phyloP scores from a whole-genome alignment of 352 stramenopile genomes.

The Phytopythium vexans region DNA sequence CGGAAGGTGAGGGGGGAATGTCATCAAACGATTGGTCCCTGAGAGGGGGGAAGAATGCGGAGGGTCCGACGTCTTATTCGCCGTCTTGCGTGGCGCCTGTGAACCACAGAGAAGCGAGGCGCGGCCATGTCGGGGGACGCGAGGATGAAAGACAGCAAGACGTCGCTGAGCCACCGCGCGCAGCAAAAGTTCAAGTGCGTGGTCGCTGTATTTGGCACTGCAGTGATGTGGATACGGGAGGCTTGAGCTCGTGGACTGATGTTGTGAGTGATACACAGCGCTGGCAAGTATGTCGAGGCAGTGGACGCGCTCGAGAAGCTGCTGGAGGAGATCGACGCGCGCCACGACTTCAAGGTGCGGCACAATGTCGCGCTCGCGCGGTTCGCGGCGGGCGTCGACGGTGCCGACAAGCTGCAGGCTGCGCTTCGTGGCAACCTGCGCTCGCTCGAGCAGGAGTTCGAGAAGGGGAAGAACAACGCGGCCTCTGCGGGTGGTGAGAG shows the following conservation, averaged over 20 bases:
- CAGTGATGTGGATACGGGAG: constrained; percentile 4
- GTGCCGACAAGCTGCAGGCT: constrained; percentile 67
- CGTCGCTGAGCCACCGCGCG: constrained; percentile 78
- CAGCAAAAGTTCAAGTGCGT: constrained; percentile 88
- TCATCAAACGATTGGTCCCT: too few relatives aligned
- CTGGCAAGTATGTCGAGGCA: constrained; percentile 82
- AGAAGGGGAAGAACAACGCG: constrained; percentile 19
- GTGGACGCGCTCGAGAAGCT: constrained; percentile 84
- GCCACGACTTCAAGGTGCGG: constrained; percentile 79
- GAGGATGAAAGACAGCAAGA: constrained; percentile 81
- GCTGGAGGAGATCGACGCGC: constrained; percentile 70
- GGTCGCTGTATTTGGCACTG: constrained; percentile 1
- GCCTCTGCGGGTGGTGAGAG: constrained; percentile 4
- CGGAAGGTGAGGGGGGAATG: too few relatives aligned
- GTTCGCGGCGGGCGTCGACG: constrained; percentile 59
- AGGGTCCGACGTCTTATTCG: too few relatives aligned
- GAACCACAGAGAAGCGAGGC: too few relatives aligned
- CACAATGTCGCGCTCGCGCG: constrained; percentile 80
- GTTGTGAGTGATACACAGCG: constrained; percentile 25
- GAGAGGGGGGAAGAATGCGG: too few relatives aligned
- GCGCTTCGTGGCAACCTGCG: constrained; percentile 68
- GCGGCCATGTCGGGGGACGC: constrained; percentile 58
- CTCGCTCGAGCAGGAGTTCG: constrained; percentile 55
- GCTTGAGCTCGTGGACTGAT: background rate
- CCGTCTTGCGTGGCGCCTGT: too few relatives aligned